Evolutionary conservation across 2,329 filamentous ascomycete species (phyloP).

Genomic region (Thielaviopsis musarum): DNA sequence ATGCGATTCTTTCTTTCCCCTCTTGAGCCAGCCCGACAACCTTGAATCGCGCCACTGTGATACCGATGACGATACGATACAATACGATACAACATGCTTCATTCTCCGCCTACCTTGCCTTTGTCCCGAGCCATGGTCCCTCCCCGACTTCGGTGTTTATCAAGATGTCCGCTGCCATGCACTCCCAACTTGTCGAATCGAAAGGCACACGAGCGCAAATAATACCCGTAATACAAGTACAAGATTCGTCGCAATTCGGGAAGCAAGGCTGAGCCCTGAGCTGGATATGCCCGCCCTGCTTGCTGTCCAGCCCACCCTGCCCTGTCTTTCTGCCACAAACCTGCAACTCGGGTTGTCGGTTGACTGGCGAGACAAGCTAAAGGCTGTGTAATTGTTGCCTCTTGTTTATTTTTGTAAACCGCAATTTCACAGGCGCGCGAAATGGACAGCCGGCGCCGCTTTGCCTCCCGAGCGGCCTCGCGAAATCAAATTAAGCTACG

Average conservation of each 20-base stretch:
- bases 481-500: background rate
- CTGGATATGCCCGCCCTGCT: background rate
- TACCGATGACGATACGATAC: background rate
- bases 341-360: background rate
- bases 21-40: background rate
- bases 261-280: background rate
- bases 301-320: background rate
- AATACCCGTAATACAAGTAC: background rate
- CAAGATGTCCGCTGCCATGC: background rate
- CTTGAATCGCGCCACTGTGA: background rate
- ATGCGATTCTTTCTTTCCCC: slow-evolving; percentile 25
- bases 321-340: background rate
- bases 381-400: background rate
- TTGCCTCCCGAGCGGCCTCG: background rate
- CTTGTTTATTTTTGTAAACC: background rate
- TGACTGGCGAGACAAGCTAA: background rate
- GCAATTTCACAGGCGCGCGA: background rate
- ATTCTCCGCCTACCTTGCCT: background rate
- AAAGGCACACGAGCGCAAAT: background rate
- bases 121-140: background rate
- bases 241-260: background rate
- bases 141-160: background rate
- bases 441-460: background rate
- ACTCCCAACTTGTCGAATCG: background rate
- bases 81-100: background rate